A percentile compares a stretch with the other conserved stretches of the same genome.
These are phyloP conservation scores for Cystofilobasidium macerans DNA, from an alignment of 768 basidiomycete species.

Conservation along the genomic window DNA sequence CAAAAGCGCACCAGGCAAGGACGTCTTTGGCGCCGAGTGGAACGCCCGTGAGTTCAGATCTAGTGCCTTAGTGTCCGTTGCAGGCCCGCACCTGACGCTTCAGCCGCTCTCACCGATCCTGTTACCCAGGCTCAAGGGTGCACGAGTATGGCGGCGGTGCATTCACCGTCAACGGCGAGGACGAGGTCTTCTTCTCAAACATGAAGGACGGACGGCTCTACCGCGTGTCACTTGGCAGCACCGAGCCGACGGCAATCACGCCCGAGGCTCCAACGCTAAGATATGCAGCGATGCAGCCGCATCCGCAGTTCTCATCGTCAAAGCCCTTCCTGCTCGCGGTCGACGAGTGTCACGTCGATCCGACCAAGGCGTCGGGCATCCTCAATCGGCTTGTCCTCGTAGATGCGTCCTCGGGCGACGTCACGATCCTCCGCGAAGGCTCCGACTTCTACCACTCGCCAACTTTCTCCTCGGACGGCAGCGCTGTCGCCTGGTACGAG, in stretches of 20 bases:
- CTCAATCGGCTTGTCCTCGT: slow-evolving; percentile 52
- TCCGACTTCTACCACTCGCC: slow-evolving; percentile 61
- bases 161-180: slow-evolving; percentile 41
- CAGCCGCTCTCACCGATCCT: background rate
- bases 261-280: slow-evolving; percentile 52
- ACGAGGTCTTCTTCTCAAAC: slow-evolving; percentile 53
- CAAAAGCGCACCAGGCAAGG: slow-evolving; percentile 38
- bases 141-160: slow-evolving; percentile 64
- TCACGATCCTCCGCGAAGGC: slow-evolving; percentile 47
- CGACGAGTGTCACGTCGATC: slow-evolving; percentile 58
- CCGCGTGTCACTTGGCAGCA: slow-evolving; percentile 29
- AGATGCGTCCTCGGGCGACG: slow-evolving; percentile 43
- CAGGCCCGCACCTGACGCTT: no score
- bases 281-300: slow-evolving; percentile 54
- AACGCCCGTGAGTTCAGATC: slow-evolving; percentile 42
- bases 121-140: slow-evolving; percentile 39
- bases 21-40: slow-evolving; percentile 49
- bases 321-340: slow-evolving; percentile 50
- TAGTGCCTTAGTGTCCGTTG: background rate
- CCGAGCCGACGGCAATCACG: slow-evolving; percentile 45
- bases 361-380: slow-evolving; percentile 45
- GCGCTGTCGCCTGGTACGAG: slow-evolving; percentile 51
- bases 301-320: slow-evolving; percentile 32
- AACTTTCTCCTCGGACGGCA: slow-evolving; percentile 44
- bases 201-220: slow-evolving; percentile 49